These are phyloP conservation scores for Perkinsus olseni DNA, from an alignment of 169 alveolate genomes.

Conservation along the genomic window DNA sequence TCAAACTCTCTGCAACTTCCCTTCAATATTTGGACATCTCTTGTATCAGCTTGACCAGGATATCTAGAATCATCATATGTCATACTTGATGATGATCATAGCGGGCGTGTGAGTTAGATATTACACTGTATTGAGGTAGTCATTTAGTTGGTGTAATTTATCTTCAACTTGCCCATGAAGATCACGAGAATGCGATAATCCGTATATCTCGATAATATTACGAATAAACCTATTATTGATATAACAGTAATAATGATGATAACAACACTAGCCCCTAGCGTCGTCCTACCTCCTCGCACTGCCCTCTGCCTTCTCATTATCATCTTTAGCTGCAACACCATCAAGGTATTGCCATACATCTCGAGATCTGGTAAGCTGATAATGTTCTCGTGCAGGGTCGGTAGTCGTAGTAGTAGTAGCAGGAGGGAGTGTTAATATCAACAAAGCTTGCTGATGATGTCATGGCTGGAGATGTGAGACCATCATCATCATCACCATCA, in stretches of 20 bases:
- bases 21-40: neutral
- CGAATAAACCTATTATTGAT: neutral
- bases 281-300: neutral
- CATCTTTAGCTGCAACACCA: neutral
- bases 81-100: neutral
- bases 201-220: neutral
- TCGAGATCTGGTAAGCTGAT: neutral
- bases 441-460: no score
- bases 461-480: no score
- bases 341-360: neutral
- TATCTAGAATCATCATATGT: neutral
- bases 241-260: neutral
- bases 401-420: no score
- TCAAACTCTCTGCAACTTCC: neutral
- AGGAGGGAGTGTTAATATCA: no score
- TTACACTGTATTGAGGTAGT: neutral
- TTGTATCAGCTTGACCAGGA: neutral
- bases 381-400: neutral
- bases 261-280: neutral
- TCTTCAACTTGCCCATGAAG: neutral
- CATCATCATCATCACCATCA: no score
- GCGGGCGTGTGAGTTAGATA: neutral
- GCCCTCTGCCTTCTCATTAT: neutral
- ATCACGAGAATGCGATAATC: neutral
- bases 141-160: neutral